Evolutionary conservation across 148 eudicot species (phyloP), one percentile per base, ranked within the genome.

Genomic region (Dysphania ambrosioides): DNA sequence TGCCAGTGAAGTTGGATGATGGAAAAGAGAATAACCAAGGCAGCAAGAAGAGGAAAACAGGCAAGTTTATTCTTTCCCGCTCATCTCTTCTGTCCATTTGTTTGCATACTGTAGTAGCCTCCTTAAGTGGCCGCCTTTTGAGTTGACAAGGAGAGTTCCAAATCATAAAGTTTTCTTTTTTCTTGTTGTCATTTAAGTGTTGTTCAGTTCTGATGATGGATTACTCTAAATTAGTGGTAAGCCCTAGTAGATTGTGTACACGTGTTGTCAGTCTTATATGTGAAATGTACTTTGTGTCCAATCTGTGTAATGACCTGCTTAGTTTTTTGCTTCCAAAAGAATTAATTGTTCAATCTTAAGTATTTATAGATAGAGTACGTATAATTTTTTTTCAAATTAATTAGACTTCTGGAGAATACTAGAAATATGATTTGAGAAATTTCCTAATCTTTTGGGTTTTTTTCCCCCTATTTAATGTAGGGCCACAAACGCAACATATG

Each of bases 31-130:
- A 53, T 31, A 83, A 79, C 67, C 88, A 90, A 59, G 68, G 79
- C 72, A 79, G 70, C 84, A 94, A 90, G 85, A 87, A 86, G 80
- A 86, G 90, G 63, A 95, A 85, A 90, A 88, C 80, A 85, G 97
- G 98, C 80, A 83, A 71, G 90, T 19, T 41, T 63, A 38, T 68
- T 32, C n/a, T 42, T 71, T 73, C 3, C 8, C 2, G 38, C 12
- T 61, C 44, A 7, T 13, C 29, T 35, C 41, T 42, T 36, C 66
- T 53, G 30, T 66, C 5, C 44, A 58, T 24, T 13, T 19, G n/a
- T 67, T 40, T 66, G 58, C 42, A 19, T 30, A 19, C 3, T 75
- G 71, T 32, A 34, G 65, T 44, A 55, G 40, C 31, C 65, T 58
- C n/a, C 32, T 68, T 6, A 31, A 60, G 65, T 55, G 42, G 76